Evolutionary conservation across 1,139 yeast species (phyloP).

Genomic region (Arxiozyma telluris): DNA sequence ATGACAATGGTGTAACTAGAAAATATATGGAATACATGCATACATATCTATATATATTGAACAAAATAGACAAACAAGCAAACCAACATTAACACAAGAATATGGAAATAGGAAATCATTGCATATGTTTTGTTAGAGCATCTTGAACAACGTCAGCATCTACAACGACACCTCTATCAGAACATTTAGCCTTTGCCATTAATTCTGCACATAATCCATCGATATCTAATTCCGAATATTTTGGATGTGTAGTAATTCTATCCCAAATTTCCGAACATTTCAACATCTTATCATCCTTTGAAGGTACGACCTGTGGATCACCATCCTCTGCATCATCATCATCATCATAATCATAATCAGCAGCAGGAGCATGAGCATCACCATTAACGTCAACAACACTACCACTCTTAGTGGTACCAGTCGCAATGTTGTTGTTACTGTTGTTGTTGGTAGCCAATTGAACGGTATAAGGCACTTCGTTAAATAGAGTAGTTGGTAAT

Average conservation of each 20-base stretch:
- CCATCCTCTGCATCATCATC: constrained; percentile 9
- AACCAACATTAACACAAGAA: not conserved
- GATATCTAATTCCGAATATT: constrained; percentile 84
- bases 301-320: constrained; percentile 9
- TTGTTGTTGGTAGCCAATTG: not conserved
- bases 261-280: constrained; percentile 95
- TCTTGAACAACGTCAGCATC: constrained; percentile 68
- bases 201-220: constrained; percentile 87
- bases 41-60: not conserved
- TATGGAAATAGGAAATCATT: not conserved
- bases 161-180: constrained; percentile 83
- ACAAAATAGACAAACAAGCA: not conserved
- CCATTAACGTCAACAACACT: constrained; percentile 2
- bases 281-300: constrained; percentile 33
- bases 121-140: constrained; percentile 36
- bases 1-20: too few species aligned
- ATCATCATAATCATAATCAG: too few species aligned
- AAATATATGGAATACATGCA: too few species aligned
- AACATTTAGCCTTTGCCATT: constrained; percentile 89
- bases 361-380: constrained; percentile 7
- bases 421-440: not conserved
- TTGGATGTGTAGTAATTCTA: constrained; percentile 86
- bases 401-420: too few species aligned
- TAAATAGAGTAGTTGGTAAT: constrained; percentile 8
- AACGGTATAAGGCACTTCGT: constrained; percentile 13